Base-by-base conservation (phyloP, 2,329 filamentous ascomycete species). In the Amesomyces nigricolor region DNA sequence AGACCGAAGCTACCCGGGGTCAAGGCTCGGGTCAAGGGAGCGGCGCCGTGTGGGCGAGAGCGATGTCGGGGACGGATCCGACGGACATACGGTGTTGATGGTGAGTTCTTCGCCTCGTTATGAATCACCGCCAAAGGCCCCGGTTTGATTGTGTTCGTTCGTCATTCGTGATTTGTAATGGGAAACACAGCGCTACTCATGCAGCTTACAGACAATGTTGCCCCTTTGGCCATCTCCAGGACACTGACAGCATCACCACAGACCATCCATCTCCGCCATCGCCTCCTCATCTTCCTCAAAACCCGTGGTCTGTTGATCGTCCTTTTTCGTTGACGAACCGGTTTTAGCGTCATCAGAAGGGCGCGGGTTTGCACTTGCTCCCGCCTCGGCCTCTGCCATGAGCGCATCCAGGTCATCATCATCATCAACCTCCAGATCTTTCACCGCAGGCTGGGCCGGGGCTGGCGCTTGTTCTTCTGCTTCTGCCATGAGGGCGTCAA, bases 251-350 rank as follows among this genome's bases (percentile, higher is more conserved):
- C 17, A 2, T 71, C 58, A 79, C 77, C 77, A 82, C 22, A 80
- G 59, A 0, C 75, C 79, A 40, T 79, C 78, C 78, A 83, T 80
- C 60, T 82, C 82, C 38, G 78, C 81, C 82, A 90, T 85, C 0
- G 79, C 84, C 57, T 83, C 85, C 69, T 87, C 82, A 13, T 87
- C 84, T 52, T 85, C 83, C 1, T 76, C 79, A 66, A 80, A 83
- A 22, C 74, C 69, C 8, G 29, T 19, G 6, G 17, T 37, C 16
- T 17, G 30, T 5, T 10, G 19, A 0, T 19, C 54, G 13, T 47
- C 47, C 19, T 16, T 26, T 11, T 10, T 19, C 3, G 14, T 39
- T 17, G 51, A 45, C 29, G 44, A 14, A 5, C n/a, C 16, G 2
- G 26, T 39, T 8, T 44, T 52, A 5, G 14, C 26, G 17, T 26